phyloP scores from a whole-genome alignment of 2,329 filamentous ascomycete genomes.

The Colletotrichum truncatum region DNA sequence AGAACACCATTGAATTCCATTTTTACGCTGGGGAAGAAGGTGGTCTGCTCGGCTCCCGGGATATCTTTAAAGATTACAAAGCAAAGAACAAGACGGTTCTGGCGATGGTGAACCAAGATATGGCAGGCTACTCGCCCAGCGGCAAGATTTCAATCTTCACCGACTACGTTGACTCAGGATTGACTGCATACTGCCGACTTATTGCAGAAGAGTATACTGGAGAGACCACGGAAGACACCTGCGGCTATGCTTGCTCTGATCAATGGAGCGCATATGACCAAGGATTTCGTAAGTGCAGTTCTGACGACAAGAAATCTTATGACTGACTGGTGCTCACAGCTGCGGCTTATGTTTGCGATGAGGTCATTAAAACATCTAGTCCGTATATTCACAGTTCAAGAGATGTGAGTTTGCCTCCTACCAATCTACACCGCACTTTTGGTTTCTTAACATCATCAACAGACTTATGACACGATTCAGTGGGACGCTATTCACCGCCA shows the following conservation, averaged over 20 bases:
- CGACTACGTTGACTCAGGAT: slow-evolving; percentile 51
- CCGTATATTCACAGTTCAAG: slow-evolving; percentile 43
- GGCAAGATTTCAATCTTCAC: slow-evolving; percentile 51
- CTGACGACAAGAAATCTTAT: background rate
- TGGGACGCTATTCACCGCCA: slow-evolving; percentile 47
- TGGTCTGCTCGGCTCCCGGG: slow-evolving; percentile 57
- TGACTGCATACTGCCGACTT: slow-evolving; percentile 49
- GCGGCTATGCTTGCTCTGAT: slow-evolving; percentile 57
- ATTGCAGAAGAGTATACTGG: slow-evolving; percentile 43
- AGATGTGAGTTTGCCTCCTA: too few species aligned
- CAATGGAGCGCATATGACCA: slow-evolving; percentile 46
- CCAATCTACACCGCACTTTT: too few species aligned
- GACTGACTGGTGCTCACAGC: slow-evolving; percentile 38
- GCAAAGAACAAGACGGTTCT: slow-evolving; percentile 47
- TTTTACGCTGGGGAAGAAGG: slow-evolving; percentile 61
- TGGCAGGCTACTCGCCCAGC: slow-evolving; percentile 57
- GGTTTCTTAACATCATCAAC: background rate
- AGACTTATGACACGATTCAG: slow-evolving; percentile 45
- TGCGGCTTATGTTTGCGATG: slow-evolving; percentile 47
- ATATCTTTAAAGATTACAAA: slow-evolving; percentile 52
- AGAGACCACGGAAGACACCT: slow-evolving; percentile 43
- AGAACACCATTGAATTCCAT: slow-evolving; percentile 62
- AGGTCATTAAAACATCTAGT: slow-evolving; percentile 39
- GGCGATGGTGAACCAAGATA: slow-evolving; percentile 59
- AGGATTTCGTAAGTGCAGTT: slow-evolving; percentile 45